Evolutionary conservation across 2,329 filamentous ascomycete species (phyloP).

Genomic region (Rutstroemia sp.): DNA sequence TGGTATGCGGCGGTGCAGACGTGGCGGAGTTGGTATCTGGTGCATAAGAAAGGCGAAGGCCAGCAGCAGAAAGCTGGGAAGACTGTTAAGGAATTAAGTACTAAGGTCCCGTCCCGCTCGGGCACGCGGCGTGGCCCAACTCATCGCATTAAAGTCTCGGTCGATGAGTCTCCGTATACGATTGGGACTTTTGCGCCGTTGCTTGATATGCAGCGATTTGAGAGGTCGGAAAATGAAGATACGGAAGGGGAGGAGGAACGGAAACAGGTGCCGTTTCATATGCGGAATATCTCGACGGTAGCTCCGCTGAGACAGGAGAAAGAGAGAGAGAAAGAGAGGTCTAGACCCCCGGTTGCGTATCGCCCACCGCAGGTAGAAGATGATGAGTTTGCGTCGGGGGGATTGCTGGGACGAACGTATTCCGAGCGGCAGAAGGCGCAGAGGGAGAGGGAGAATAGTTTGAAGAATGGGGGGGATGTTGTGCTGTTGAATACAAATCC

Average conservation of each 20-base stretch:
- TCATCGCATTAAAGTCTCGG: slow-evolving; percentile 30
- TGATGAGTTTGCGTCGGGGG: slow-evolving; percentile 36
- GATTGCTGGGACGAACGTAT: slow-evolving; percentile 43
- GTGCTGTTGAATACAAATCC: too few species aligned
- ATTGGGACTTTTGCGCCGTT: slow-evolving; percentile 64
- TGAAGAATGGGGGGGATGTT: slow-evolving; percentile 31
- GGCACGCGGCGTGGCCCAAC: slow-evolving; percentile 20
- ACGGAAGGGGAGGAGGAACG: slow-evolving; percentile 25
- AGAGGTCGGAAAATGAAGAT: slow-evolving; percentile 21
- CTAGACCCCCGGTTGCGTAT: slow-evolving; percentile 21
- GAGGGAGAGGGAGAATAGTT: slow-evolving; percentile 19
- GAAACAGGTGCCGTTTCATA: slow-evolving; percentile 26
- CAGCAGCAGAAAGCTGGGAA: slow-evolving; percentile 25
- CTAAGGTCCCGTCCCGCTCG: slow-evolving; percentile 1
- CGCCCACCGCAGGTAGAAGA: slow-evolving; percentile 19
- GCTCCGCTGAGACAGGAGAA: background rate
- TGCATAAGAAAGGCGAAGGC: slow-evolving; percentile 52
- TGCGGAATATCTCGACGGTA: slow-evolving; percentile 20
- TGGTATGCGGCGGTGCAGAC: slow-evolving; percentile 67
- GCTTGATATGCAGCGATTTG: slow-evolving; percentile 53
- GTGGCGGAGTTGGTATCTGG: slow-evolving; percentile 91
- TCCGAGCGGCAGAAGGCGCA: slow-evolving; percentile 36
- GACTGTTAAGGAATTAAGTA: slow-evolving; percentile 16
- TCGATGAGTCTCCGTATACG: slow-evolving; percentile 48
- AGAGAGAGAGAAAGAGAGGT: background rate